Evolutionary conservation across 2,329 filamentous ascomycete species (phyloP).

Genomic region (Pseudocercospora eumusae): DNA sequence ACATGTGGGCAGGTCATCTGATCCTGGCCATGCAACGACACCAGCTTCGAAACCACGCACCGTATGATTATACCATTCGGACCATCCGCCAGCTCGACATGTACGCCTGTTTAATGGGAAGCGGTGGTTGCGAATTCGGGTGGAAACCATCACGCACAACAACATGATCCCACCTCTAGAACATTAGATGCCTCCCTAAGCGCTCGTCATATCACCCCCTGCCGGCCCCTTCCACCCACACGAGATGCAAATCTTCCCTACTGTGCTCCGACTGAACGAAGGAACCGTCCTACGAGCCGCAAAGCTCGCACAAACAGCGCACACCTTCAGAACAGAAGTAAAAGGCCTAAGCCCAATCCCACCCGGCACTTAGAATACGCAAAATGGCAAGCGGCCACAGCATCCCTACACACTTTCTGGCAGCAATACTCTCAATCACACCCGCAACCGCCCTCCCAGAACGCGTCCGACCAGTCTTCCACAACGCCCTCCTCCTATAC

Average conservation of each 20-base stretch:
- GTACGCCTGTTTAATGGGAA: conserved; percentile 57
- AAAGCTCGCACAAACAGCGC: conserved; percentile 48
- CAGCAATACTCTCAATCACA: conserved; percentile 28
- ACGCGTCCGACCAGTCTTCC: conserved; percentile 39
- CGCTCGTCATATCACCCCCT: conserved; percentile 17
- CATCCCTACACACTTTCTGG: conserved; percentile 35
- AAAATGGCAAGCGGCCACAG: conserved; percentile 32
- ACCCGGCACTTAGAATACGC: conserved; percentile 29
- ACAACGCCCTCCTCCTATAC: conserved; percentile 52
- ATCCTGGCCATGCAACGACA: conserved; percentile 53
- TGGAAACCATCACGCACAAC: conserved; percentile 50
- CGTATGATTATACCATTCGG: conserved; percentile 55
- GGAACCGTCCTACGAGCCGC: conserved; percentile 50
- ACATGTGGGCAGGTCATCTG: conserved; percentile 58
- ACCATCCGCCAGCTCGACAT: conserved; percentile 57
- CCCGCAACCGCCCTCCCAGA: conserved; percentile 36
- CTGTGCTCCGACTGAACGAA: conserved; percentile 49
- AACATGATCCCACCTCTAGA: conserved; percentile 50
- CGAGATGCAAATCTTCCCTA: conserved; percentile 35
- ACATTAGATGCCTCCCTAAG: conserved; percentile 28
- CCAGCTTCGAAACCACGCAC: conserved; percentile 42
- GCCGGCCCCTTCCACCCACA: conserved; percentile 26
- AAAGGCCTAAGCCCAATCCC: conserved; percentile 19
- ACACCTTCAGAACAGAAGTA: conserved; percentile 45
- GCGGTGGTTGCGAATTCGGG: conserved; percentile 54